Evolutionary conservation across 352 stramenopile species (phyloP).

Genomic region (Phytopythium ostracodes): DNA sequence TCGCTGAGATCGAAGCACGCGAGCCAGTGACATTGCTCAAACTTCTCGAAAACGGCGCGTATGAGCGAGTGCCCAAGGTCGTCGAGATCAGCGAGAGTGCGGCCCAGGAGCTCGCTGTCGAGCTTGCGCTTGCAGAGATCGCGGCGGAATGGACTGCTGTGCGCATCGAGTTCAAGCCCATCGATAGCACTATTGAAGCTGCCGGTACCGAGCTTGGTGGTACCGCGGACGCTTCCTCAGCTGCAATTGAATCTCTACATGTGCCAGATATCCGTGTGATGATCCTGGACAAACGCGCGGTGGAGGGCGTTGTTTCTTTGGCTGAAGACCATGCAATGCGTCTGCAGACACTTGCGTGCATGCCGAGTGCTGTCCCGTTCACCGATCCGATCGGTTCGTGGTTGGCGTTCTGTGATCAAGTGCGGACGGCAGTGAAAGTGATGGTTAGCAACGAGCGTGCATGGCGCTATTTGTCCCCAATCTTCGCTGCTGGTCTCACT

Average conservation of each 20-base stretch:
- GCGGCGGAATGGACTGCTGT: slow-evolving; percentile 40
- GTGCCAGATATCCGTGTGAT: not conserved
- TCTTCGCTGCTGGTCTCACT: slow-evolving; percentile 8
- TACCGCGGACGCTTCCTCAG: not conserved
- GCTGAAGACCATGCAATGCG: slow-evolving; percentile 59
- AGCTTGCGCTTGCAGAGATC: slow-evolving; percentile 42
- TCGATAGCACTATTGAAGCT: not conserved
- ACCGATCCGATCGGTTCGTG: slow-evolving; percentile 36
- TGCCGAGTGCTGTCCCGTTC: slow-evolving; percentile 44
- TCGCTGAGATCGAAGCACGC: slow-evolving; percentile 39
- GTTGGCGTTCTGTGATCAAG: slow-evolving; percentile 42
- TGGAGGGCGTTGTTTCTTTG: slow-evolving; percentile 41
- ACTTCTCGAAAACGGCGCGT: slow-evolving; percentile 61
- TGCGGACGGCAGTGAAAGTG: slow-evolving; percentile 33
- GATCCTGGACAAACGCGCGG: slow-evolving; percentile 28
- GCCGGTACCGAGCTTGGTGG: not conserved
- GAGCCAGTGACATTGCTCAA: slow-evolving; percentile 68
- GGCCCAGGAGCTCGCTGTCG: slow-evolving; percentile 62
- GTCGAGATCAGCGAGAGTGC: slow-evolving; percentile 64
- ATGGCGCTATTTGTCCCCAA: slow-evolving; percentile 44
- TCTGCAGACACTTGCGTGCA: slow-evolving; percentile 43
- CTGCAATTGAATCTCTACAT: not conserved
- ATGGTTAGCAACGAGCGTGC: slow-evolving; percentile 33
- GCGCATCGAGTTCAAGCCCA: slow-evolving; percentile 41
- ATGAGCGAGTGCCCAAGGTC: slow-evolving; percentile 45